Percentiles rank a stretch among this genome's conserved stretches.
Conservation (phyloP, 805 yeast genomes). For the Metschnikowia kofuensis region DNA sequence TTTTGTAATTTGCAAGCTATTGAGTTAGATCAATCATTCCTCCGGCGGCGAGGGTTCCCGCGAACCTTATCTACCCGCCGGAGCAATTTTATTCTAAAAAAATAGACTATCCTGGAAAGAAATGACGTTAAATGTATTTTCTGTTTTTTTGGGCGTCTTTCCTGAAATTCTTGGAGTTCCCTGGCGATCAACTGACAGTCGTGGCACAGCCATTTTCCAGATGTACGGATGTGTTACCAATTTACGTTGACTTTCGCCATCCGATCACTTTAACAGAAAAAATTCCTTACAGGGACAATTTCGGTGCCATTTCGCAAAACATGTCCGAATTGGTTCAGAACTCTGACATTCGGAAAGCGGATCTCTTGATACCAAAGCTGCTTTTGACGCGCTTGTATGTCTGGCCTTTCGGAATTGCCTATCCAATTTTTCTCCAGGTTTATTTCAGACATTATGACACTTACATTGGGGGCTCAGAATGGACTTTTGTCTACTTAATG, state of each 20-base stretch:
- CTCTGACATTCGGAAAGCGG: slow-evolving; percentile 68
- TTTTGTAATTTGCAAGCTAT: no score
- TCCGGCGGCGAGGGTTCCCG: no score
- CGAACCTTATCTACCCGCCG: no score
- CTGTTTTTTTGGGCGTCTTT: no score
- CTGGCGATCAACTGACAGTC: no score
- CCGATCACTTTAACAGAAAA: neutral
- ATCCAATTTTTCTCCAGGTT: slow-evolving; percentile 68
- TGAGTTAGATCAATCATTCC: no score
- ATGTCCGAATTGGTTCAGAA: slow-evolving; percentile 58
- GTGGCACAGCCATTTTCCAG: neutral
- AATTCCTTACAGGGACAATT: neutral
- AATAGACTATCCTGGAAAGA: no score
- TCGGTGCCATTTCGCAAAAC: neutral
- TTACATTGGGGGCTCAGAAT: slow-evolving; percentile 84
- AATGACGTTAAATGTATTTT: no score
- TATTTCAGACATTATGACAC: slow-evolving; percentile 70
- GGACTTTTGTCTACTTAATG: slow-evolving; percentile 90
- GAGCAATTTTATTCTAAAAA: no score
- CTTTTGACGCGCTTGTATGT: slow-evolving; percentile 66
- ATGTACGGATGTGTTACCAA: slow-evolving; percentile 6
- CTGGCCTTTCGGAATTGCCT: slow-evolving; percentile 75
- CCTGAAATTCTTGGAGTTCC: no score
- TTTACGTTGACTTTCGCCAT: neutral
- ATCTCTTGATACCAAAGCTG: slow-evolving; percentile 69